Conservation (phyloP, 257 asterid species). For the Nicotiana tabacum region DNA sequence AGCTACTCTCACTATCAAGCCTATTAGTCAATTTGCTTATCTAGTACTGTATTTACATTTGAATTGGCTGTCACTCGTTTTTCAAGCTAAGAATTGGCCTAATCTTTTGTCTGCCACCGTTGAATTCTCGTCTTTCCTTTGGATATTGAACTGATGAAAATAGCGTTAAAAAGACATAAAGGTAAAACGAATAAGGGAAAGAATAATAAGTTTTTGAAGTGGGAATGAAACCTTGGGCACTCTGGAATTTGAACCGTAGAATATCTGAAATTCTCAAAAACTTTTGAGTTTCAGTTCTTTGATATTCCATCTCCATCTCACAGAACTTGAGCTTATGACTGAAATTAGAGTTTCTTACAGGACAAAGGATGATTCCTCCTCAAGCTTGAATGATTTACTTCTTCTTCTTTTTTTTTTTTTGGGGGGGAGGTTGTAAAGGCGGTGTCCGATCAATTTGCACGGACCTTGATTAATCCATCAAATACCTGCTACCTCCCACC, state of each 20-base stretch:
- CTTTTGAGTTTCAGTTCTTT: not conserved
- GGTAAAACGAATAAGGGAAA: not conserved
- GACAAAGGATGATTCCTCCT: not conserved
- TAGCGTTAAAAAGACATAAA: not conserved
- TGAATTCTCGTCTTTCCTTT: not conserved
- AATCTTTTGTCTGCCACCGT: not conserved
- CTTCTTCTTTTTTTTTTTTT: too few relatives aligned
- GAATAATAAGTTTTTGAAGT: not conserved
- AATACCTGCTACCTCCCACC: not conserved
- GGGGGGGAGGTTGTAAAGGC: not conserved
- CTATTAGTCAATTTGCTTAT: not conserved
- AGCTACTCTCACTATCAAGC: not conserved
- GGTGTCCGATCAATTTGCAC: not conserved
- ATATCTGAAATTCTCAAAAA: not conserved
- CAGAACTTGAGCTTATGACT: not conserved
- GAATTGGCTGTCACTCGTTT: not conserved
- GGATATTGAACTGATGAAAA: not conserved
- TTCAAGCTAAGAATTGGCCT: not conserved
- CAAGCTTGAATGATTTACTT: not conserved
- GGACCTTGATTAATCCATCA: not conserved
- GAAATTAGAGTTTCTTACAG: not conserved
- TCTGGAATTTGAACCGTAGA: not conserved
- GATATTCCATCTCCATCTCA: not conserved
- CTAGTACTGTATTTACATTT: not conserved
- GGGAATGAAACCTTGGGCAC: not conserved